Evolutionary conservation across 2,329 filamentous ascomycete genomes (phyloP), one percentile per base, ranked within the genome.

Genomic region (Hortaea sp.): DNA sequence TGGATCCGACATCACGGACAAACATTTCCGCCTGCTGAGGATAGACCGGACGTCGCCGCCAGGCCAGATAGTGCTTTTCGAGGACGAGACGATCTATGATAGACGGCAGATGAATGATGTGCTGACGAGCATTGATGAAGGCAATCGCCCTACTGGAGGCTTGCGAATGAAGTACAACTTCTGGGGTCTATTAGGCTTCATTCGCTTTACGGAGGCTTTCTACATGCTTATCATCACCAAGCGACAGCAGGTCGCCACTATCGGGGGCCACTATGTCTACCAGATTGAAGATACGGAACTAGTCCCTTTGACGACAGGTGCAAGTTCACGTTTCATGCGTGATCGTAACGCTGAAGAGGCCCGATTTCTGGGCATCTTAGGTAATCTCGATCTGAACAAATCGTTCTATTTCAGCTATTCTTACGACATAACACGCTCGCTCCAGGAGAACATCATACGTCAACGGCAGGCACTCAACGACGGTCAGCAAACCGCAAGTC

Each of bases 351-450:
- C 86, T 0, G 90, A 97, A 63, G 92, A 98, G 66, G 81, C 85
- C 35, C 82, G 90, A 29, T 97, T 94, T 59, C 74, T 97, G 31
- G 77, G 79, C 28, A 97, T 95, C 44, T 73, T 98, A 39, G 88
- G 86, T 63, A 94, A 94, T 55, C 74, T 98, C 30, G 92, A 98
- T 63, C 70, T 98, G 49, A 88, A 85, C 0, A 78, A 85, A 47
- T 94, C 86, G 0, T 98, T 98, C 65, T 98, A 98, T 67, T 98
- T 95, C 70, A 95, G 90, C 69, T 95, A 95, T 63, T 94, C 90
- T 0, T 98, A 98, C 68, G 88, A 98, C 62, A 85, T 97, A 55
- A 98, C 92, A 0, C 79, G 82, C 45, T 94, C 88, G 1, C 71
- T 98, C 41, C 92, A 98, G 64, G 81, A 90, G 60, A 98, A 98